Conservation (phyloP, 345 rosid genomes). For the Moricandia moricandioides region DNA sequence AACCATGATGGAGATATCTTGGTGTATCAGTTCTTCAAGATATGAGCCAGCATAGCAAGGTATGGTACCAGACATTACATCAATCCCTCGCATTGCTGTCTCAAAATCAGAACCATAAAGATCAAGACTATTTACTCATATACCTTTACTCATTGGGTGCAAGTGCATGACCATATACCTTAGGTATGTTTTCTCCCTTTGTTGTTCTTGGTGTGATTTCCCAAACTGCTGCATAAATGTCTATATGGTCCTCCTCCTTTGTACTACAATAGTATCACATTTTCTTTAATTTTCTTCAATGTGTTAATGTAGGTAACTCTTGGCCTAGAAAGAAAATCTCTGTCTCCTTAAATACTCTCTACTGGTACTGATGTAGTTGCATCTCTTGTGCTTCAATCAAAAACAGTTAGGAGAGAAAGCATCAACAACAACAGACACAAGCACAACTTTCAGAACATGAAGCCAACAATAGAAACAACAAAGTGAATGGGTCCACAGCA, state of each 20-base stretch:
- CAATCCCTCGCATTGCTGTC: background rate
- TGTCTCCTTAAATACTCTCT: conserved; percentile 25
- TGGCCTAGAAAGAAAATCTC: conserved; percentile 9
- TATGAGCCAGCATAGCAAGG: conserved; percentile 77
- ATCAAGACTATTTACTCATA: background rate
- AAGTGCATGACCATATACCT: background rate
- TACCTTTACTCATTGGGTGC: background rate
- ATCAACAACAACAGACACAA: conserved; percentile 29
- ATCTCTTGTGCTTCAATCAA: conserved; percentile 9
- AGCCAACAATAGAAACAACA: conserved; percentile 45
- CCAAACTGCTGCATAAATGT: conserved; percentile 26
- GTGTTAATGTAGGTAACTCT: conserved; percentile 18
- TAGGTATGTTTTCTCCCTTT: background rate
- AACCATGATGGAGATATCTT: conserved; percentile 73
- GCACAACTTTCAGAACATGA: conserved; percentile 34
- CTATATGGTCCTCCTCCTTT: conserved; percentile 22
- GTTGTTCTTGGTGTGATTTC: conserved; percentile 17
- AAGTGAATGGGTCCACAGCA: conserved; percentile 34
- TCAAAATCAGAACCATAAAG: background rate
- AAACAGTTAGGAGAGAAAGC: conserved; percentile 21
- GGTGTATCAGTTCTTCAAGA: conserved; percentile 89
- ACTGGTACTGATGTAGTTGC: conserved; percentile 28
- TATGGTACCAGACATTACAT: conserved; percentile 10
- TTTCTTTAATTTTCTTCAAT: conserved; percentile 28
- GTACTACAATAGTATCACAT: conserved; percentile 1